phyloP scores from a whole-genome alignment of 805 yeast genomes.

The Saturnispora galanensis region DNA sequence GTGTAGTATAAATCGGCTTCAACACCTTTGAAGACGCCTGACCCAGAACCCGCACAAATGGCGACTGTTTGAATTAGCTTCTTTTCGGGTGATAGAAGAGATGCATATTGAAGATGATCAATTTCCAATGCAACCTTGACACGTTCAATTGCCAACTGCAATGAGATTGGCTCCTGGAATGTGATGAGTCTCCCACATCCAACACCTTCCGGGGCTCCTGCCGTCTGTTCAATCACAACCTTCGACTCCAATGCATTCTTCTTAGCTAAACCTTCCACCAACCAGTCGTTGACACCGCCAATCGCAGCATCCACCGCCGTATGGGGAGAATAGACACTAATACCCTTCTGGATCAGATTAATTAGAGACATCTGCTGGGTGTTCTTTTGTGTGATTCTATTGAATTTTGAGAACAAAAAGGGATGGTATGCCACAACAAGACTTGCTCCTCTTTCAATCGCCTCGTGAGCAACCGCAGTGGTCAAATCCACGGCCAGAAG shows the following conservation, averaged over 20 bases:
- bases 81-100: slow-evolving; percentile 23
- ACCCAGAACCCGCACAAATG: slow-evolving; percentile 94
- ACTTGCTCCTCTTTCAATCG: slow-evolving; percentile 43
- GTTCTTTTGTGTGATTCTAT: slow-evolving; percentile 43
- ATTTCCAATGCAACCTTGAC: slow-evolving; percentile 49
- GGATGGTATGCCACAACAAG: slow-evolving; percentile 87
- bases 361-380: slow-evolving; percentile 68
- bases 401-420: slow-evolving; percentile 83
- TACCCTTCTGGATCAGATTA: slow-evolving; percentile 60
- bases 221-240: slow-evolving; percentile 36
- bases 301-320: slow-evolving; percentile 89
- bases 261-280: slow-evolving; percentile 46
- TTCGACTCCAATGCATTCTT: slow-evolving; percentile 12
- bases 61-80: slow-evolving; percentile 48
- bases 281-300: slow-evolving; percentile 94
- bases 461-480: slow-evolving; percentile 75
- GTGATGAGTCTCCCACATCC: slow-evolving; percentile 77
- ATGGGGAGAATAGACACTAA: slow-evolving; percentile 91
- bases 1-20: slow-evolving; percentile 67
- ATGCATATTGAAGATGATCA: slow-evolving; percentile 53
- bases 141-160: slow-evolving; percentile 36
- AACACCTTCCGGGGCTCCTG: slow-evolving; percentile 35
- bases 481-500: slow-evolving; percentile 83
- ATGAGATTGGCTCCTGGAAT: slow-evolving; percentile 33
- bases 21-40: slow-evolving; percentile 56